Percentiles rank a stretch among this genome's conserved stretches.
These are phyloP conservation scores for Allium fistulosum DNA, from an alignment of 106 monocot genomes.

Conservation along the genomic window DNA sequence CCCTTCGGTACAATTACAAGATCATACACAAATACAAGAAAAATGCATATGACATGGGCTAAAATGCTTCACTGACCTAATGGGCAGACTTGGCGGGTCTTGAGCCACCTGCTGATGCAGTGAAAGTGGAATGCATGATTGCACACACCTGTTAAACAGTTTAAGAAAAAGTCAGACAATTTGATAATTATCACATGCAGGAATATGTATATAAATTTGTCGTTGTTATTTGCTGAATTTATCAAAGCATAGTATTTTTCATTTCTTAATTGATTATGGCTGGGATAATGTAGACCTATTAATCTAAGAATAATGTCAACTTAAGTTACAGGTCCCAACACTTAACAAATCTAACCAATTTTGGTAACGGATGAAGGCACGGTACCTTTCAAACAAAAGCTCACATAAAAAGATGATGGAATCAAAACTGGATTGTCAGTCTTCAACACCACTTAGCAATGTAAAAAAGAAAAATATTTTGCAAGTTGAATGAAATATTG, in stretches of 20 bases:
- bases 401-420: too few relatives aligned
- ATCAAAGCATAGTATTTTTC: too few relatives aligned
- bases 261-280: background rate
- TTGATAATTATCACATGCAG: background rate
- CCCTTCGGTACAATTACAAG: too few relatives aligned
- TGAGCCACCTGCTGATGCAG: conserved; percentile 97
- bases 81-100: conserved; percentile 89
- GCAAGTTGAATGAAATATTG: too few relatives aligned
- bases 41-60: background rate
- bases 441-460: too few relatives aligned
- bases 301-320: background rate
- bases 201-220: background rate
- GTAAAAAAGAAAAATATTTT: too few relatives aligned
- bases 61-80: conserved; percentile 28
- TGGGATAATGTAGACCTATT: background rate
- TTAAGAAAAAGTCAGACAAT: background rate
- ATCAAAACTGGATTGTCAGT: too few relatives aligned
- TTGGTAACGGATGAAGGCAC: too few relatives aligned
- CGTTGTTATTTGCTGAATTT: too few relatives aligned
- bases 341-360: too few relatives aligned
- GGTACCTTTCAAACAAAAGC: too few relatives aligned
- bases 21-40: too few relatives aligned
- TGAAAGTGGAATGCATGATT: conserved; percentile 98
- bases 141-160: conserved; percentile 52
- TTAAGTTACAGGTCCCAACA: background rate